Conservation (phyloP, 306 rosid genomes). For the Prunus persica region DNA sequence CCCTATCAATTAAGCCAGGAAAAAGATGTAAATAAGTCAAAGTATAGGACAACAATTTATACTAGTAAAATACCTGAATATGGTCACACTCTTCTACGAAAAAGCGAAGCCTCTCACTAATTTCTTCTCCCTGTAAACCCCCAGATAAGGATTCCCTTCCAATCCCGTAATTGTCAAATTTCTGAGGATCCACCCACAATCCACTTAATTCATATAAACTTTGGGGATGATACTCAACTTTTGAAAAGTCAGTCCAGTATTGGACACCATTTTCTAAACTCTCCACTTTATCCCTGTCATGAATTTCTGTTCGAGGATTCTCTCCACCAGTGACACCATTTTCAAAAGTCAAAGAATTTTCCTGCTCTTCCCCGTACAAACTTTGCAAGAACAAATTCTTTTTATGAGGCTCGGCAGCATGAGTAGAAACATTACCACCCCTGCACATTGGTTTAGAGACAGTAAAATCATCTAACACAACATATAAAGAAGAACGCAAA, state of each 20-base stretch:
- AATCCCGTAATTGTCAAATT: constrained; percentile 75
- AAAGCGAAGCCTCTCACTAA: constrained; percentile 76
- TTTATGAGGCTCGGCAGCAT: constrained; percentile 47
- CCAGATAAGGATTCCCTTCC: constrained; percentile 70
- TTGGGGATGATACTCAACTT: constrained; percentile 83
- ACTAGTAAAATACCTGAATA: constrained; percentile 52
- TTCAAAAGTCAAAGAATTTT: constrained; percentile 19
- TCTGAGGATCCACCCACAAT: constrained; percentile 50
- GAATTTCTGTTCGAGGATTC: constrained; percentile 36
- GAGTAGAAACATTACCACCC: constrained; percentile 71
- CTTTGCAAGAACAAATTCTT: constrained; percentile 76
- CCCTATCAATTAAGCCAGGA: not conserved
- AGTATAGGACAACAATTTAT: not conserved
- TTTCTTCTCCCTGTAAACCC: constrained; percentile 70
- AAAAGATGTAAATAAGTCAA: not conserved
- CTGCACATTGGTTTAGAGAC: constrained; percentile 46
- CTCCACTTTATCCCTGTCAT: constrained; percentile 59
- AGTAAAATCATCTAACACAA: constrained; percentile 22
- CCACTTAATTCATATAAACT: constrained; percentile 78
- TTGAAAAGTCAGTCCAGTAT: constrained; percentile 92
- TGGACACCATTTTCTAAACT: constrained; percentile 61
- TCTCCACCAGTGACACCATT: constrained; percentile 28
- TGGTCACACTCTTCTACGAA: constrained; percentile 92
- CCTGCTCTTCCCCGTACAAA: constrained; percentile 59
- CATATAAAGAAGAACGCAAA: not conserved